phyloP scores from a whole-genome alignment of 208 protist species.

The Balamuthia mandrillaris region DNA sequence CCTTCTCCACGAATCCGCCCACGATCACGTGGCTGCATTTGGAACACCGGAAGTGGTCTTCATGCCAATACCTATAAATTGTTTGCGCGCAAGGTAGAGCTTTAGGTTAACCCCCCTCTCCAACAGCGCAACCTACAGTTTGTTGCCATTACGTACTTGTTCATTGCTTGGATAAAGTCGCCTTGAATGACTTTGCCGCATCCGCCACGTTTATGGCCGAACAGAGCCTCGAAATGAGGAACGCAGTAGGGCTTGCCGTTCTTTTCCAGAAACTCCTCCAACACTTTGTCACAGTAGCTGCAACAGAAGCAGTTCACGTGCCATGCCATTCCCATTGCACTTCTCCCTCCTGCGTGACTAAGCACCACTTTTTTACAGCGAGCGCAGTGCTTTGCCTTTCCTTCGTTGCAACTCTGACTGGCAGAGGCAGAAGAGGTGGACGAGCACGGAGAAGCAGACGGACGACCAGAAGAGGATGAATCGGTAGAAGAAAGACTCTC shows the following conservation, averaged over 20 bases:
- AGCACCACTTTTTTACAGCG: too few species aligned
- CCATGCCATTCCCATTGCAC: neutral
- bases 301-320: constrained; percentile 20
- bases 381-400: too few species aligned
- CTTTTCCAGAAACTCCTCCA: constrained; percentile 18
- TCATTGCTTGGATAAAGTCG: constrained; percentile 28
- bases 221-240: neutral
- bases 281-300: neutral
- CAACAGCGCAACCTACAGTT: neutral
- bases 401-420: too few species aligned
- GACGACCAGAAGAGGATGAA: too few species aligned
- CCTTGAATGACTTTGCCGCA: constrained; percentile 25
- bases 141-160: neutral
- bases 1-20: neutral
- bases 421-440: too few species aligned
- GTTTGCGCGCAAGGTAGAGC: neutral
- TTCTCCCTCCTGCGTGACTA: neutral
- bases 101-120: neutral
- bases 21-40: neutral
- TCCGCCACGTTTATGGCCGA: neutral
- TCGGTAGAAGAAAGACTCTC: too few species aligned
- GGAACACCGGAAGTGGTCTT: neutral
- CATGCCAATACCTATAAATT: constrained; percentile 4
- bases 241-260: neutral
- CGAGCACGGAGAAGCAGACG: too few species aligned